A percentile compares a stretch with the other conserved stretches of the same genome.
These are phyloP conservation scores for Umbelopsis sp. DNA, from an alignment of 192 early-diverging fungal genomes.

Conservation along the genomic window DNA sequence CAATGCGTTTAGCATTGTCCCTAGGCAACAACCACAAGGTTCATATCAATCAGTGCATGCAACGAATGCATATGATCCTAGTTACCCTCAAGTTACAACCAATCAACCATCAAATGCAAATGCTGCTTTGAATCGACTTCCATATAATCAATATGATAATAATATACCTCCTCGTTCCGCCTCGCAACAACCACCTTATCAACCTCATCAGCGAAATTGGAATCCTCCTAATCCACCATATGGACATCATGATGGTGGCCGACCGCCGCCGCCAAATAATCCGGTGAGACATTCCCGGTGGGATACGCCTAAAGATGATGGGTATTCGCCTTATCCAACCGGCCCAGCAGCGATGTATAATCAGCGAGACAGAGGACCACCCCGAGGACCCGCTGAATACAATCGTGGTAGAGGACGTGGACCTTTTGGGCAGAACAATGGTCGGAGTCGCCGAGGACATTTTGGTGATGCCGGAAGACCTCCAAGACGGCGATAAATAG, in stretches of 20 bases:
- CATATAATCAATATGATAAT: constrained; percentile 5
- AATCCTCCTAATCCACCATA: not conserved
- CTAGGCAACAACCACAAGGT: not conserved
- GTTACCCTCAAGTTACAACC: not conserved
- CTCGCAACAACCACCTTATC: not conserved
- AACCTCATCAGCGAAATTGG: constrained; percentile 2
- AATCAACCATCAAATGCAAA: not conserved
- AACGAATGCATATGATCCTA: not conserved
- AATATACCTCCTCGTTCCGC: not conserved
- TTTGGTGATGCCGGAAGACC: not conserved
- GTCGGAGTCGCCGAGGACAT: not conserved
- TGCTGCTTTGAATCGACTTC: not conserved
- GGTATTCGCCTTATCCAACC: not conserved
- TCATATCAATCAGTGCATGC: not conserved
- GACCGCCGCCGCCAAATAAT: not conserved
- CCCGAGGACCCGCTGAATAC: not conserved
- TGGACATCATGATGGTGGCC: not conserved
- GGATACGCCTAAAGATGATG: not conserved
- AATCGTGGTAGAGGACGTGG: constrained; percentile 14
- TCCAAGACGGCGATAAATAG: not conserved
- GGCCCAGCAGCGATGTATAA: not conserved
- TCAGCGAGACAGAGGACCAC: constrained; percentile 3
- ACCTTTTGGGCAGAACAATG: not conserved
- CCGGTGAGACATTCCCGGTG: not conserved
- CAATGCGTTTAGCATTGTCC: not conserved